phyloP scores from a whole-genome alignment of 768 basidiomycete species.

The Thelephora aurantiotincta region DNA sequence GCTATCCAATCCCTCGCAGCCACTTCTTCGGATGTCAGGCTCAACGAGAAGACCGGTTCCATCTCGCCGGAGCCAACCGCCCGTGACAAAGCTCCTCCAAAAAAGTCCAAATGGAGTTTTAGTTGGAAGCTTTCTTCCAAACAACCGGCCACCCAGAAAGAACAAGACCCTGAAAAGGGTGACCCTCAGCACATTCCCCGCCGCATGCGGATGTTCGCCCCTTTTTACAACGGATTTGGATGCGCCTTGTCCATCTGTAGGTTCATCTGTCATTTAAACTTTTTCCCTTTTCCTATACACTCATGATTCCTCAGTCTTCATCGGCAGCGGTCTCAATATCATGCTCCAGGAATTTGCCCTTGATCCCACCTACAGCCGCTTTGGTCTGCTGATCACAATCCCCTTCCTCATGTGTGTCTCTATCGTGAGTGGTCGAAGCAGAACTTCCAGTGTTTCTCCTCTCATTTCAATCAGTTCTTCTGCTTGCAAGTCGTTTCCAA shows the following conservation, averaged over 20 bases:
- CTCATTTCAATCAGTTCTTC: constrained; percentile 41
- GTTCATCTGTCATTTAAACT: constrained; percentile 10
- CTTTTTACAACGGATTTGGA: constrained; percentile 60
- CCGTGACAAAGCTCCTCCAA: not conserved
- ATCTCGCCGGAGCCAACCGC: not conserved
- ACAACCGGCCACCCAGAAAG: not conserved
- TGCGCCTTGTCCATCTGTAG: constrained; percentile 52
- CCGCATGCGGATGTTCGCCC: constrained; percentile 47
- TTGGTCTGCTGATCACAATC: constrained; percentile 46
- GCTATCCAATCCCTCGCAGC: constrained; percentile 29
- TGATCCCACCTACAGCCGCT: constrained; percentile 48
- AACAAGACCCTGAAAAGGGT: constrained; percentile 27
- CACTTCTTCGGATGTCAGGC: constrained; percentile 37
- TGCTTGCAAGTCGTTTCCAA: constrained; percentile 53
- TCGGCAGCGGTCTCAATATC: constrained; percentile 42
- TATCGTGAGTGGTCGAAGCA: constrained; percentile 31
- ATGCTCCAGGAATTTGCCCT: constrained; percentile 54
- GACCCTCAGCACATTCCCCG: constrained; percentile 16
- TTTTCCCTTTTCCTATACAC: not conserved
- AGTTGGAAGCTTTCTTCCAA: constrained; percentile 1
- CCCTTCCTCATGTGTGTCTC: constrained; percentile 71
- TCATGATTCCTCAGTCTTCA: constrained; percentile 36
- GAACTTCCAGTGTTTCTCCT: not conserved
- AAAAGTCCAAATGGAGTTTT: not conserved
- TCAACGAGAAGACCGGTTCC: constrained; percentile 31